These are phyloP conservation scores for Lachancea mirantina DNA, from an alignment of 805 yeast genomes.

Conservation along the genomic window DNA sequence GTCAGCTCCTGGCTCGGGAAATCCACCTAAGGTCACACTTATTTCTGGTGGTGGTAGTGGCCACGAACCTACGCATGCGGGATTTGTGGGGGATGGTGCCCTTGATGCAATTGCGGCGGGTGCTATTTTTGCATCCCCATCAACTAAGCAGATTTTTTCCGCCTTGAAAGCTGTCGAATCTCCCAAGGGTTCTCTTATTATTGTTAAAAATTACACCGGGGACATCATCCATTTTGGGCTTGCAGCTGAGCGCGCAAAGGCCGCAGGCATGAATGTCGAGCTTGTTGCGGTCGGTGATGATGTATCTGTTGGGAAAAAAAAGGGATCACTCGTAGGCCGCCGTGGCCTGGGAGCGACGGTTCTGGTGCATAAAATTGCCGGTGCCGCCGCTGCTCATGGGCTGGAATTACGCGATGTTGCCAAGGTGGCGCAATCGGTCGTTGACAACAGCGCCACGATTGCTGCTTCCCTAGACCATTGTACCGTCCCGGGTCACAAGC, in stretches of 20 bases:
- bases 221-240: constrained; percentile 83
- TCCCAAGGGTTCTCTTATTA: constrained; percentile 54
- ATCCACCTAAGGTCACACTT: constrained; percentile 49
- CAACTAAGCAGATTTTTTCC: constrained; percentile 69
- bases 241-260: constrained; percentile 75
- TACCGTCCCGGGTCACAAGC: constrained; percentile 69
- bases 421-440: constrained; percentile 48
- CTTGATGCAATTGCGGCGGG: constrained; percentile 81
- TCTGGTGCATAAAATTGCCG: constrained; percentile 73
- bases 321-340: constrained; percentile 81
- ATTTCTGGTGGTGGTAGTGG: constrained; percentile 88
- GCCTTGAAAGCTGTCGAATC: constrained; percentile 40
- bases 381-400: constrained; percentile 46
- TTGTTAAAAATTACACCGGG: constrained; percentile 86
- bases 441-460: constrained; percentile 62
- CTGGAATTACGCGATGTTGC: constrained; percentile 44
- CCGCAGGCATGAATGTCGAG: constrained; percentile 62
- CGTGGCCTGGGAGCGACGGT: constrained; percentile 86
- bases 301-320: constrained; percentile 76
- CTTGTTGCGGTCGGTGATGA: constrained; percentile 76
- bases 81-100: constrained; percentile 72
- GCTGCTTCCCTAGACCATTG: constrained; percentile 82
- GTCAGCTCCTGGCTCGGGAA: constrained; percentile 20
- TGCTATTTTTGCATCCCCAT: constrained; percentile 78
- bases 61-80: constrained; percentile 84